These are phyloP conservation scores for Trifolium pratense DNA, from an alignment of 306 rosid species.

Conservation along the genomic window DNA sequence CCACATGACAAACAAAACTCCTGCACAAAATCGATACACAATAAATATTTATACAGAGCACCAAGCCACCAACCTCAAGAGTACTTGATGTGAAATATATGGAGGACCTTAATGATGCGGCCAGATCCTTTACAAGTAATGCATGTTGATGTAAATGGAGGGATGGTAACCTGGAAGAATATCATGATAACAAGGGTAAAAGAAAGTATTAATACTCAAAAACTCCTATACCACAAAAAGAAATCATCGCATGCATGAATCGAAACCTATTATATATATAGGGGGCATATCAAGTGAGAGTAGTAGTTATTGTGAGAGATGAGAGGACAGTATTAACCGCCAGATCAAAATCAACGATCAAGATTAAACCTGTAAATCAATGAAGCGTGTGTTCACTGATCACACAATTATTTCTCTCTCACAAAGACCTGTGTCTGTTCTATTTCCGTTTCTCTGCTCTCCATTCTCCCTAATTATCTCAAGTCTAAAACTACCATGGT, in stretches of 20 bases:
- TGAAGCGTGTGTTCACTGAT: too few species aligned
- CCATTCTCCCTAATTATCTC: too few species aligned
- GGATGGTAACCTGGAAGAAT: constrained; percentile 77
- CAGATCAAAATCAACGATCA: too few species aligned
- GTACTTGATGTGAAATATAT: constrained; percentile 30
- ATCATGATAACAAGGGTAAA: constrained; percentile 39
- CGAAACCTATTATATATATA: constrained; percentile 8
- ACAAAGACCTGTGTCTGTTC: too few species aligned
- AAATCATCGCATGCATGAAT: constrained; percentile 32
- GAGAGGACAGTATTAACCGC: too few species aligned
- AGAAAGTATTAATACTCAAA: constrained; percentile 22
- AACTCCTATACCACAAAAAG: constrained; percentile 11
- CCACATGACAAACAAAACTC: constrained; percentile 70
- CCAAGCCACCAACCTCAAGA: constrained; percentile 22
- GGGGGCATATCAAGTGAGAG: too few species aligned
- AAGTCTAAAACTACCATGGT: too few species aligned
- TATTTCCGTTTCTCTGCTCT: too few species aligned
- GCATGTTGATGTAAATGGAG: constrained; percentile 94
- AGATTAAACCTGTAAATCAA: too few species aligned
- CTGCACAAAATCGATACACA: constrained; percentile 56
- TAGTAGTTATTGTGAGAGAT: too few species aligned
- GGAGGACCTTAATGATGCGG: constrained; percentile 67
- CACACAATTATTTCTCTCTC: too few species aligned
- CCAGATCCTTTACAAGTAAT: constrained; percentile 87
- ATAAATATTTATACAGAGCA: constrained; percentile 30